Conservation (phyloP, 2,329 filamentous ascomycete genomes). For the Fusarium papillatum region DNA sequence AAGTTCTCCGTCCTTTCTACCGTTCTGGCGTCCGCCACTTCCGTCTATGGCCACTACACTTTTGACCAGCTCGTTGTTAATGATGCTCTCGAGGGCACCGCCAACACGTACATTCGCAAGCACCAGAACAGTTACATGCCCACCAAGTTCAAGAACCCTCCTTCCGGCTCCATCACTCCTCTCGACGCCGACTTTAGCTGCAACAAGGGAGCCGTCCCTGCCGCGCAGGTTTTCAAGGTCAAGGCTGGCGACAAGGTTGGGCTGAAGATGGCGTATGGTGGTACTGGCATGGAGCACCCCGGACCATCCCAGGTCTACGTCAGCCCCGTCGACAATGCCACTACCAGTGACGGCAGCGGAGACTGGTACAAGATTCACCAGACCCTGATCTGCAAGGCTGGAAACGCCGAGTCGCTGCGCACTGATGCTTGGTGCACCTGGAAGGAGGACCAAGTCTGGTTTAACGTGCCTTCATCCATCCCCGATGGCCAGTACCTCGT, state of each 20-base stretch:
- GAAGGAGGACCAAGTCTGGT: background rate
- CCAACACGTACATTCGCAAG: background rate
- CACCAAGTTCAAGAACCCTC: background rate
- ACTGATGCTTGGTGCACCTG: background rate
- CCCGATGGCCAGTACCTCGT: conserved; percentile 24
- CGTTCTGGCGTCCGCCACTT: background rate
- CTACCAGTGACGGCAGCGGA: background rate
- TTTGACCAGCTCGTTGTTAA: background rate
- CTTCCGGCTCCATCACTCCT: background rate
- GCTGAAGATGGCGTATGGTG: background rate
- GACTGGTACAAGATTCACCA: conserved; percentile 3
- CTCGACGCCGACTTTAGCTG: background rate
- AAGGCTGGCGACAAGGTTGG: background rate
- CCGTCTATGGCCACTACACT: background rate
- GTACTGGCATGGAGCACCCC: background rate
- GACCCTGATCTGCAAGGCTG: background rate
- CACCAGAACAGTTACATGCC: background rate
- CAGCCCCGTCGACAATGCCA: background rate
- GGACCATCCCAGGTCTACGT: conserved; percentile 1
- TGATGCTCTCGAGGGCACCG: background rate
- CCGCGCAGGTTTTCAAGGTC: background rate
- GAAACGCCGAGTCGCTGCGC: background rate
- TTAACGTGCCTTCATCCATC: background rate
- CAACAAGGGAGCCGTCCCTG: background rate
- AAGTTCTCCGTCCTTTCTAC: background rate